phyloP scores from a whole-genome alignment of 2,329 filamentous ascomycete genomes.

The Dactylellina parvicollis region DNA sequence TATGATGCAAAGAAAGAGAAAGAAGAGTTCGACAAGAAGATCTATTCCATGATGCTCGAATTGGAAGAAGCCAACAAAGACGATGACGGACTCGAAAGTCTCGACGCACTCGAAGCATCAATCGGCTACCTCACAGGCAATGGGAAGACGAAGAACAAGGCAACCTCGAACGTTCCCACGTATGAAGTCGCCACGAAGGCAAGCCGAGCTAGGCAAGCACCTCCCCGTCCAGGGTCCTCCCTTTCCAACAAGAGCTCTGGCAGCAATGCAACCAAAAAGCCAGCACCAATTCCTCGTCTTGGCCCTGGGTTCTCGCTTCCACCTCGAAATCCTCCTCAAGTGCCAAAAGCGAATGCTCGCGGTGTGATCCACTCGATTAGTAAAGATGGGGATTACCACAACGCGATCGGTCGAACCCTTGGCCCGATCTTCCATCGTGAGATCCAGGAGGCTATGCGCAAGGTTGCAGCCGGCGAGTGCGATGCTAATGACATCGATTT shows the following conservation, averaged over 20 bases:
- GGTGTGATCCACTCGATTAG: slow-evolving; percentile 23
- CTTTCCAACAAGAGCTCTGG: slow-evolving; percentile 11
- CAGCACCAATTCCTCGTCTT: neutral
- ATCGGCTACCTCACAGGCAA: slow-evolving; percentile 2
- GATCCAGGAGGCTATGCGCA: slow-evolving; percentile 7
- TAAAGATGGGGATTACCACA: slow-evolving; percentile 23
- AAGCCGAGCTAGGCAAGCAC: slow-evolving; percentile 26
- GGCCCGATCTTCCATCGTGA: slow-evolving; percentile 26
- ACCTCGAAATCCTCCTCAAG: neutral
- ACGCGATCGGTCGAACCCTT: slow-evolving; percentile 5
- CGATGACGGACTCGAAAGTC: slow-evolving; percentile 4
- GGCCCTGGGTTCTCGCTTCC: slow-evolving; percentile 4
- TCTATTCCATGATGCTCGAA: slow-evolving; percentile 31
- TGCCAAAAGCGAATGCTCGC: slow-evolving; percentile 6
- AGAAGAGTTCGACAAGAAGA: slow-evolving; percentile 14
- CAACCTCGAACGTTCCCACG: neutral
- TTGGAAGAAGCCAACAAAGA: slow-evolving; percentile 14
- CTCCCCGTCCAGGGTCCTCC: slow-evolving; percentile 28
- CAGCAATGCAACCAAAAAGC: slow-evolving; percentile 8
- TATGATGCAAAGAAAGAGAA: slow-evolving; percentile 33
- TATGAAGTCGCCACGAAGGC: slow-evolving; percentile 34
- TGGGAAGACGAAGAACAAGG: slow-evolving; percentile 3
- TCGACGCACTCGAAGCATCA: neutral
- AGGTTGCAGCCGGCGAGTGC: slow-evolving; percentile 22
- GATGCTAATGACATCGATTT: slow-evolving; percentile 27